Evolutionary conservation across 192 early-diverging fungal genomes (phyloP).

Genomic region (Chytriomyces sp.): DNA sequence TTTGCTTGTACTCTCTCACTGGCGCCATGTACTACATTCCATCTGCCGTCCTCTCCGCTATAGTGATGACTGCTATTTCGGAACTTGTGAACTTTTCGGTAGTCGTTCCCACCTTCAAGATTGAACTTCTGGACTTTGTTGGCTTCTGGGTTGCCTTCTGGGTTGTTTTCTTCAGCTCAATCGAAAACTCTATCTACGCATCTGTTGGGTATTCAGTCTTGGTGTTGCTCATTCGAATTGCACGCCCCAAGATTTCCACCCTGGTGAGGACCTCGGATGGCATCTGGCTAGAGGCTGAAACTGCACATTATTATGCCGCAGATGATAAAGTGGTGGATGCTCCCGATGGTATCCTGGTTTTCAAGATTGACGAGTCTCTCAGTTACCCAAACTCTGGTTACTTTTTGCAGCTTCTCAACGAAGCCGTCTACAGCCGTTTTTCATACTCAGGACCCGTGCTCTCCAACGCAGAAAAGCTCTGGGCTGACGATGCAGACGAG

Average conservation of each 20-base stretch:
- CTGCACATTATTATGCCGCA: background rate
- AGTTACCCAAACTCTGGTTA: constrained; percentile 72
- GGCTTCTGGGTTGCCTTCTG: constrained; percentile 44
- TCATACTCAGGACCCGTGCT: constrained; percentile 27
- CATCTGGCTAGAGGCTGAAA: constrained; percentile 35
- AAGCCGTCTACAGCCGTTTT: constrained; percentile 21
- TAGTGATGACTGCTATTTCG: constrained; percentile 85
- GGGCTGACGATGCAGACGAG: constrained; percentile 46
- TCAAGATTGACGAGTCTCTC: constrained; percentile 64
- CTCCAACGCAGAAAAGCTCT: constrained; percentile 25
- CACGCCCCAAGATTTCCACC: constrained; percentile 64
- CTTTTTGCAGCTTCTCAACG: constrained; percentile 41
- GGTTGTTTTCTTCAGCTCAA: constrained; percentile 64
- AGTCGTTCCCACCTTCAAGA: constrained; percentile 41
- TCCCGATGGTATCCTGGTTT: constrained; percentile 72
- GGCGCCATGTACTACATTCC: constrained; percentile 88
- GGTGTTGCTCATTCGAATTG: constrained; percentile 76
- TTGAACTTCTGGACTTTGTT: background rate
- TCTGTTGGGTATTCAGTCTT: constrained; percentile 71
- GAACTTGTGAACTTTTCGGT: constrained; percentile 70
- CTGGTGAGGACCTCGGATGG: constrained; percentile 39
- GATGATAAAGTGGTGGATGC: background rate
- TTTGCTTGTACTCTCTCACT: constrained; percentile 81
- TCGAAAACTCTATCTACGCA: constrained; percentile 82
- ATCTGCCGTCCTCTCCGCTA: constrained; percentile 72